A percentile compares a stretch with the other conserved stretches of the same genome.
Evolutionary conservation across 768 basidiomycete genomes (phyloP).

Genomic region (Tulasnella sp.): DNA sequence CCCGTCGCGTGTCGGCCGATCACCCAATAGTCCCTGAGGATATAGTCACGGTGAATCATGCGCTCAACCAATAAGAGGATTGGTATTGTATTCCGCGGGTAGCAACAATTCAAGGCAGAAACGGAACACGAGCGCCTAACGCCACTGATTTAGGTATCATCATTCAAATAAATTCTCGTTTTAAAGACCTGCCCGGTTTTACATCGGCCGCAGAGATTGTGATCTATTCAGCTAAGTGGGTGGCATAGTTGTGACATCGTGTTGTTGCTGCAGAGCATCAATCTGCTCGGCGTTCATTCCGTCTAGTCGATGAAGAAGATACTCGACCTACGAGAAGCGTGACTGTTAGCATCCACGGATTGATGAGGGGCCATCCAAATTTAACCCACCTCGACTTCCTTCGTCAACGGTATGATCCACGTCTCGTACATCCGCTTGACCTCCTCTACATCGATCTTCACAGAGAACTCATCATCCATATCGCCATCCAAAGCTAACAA

Average conservation of each 20-base stretch:
- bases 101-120: no score
- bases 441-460: slow-evolving; percentile 85
- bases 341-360: not conserved
- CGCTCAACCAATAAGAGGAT: no score
- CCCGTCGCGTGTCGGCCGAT: no score
- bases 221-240: no score
- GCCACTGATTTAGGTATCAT: no score
- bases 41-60: no score
- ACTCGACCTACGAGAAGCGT: slow-evolving; percentile 60
- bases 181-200: no score
- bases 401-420: slow-evolving; percentile 94
- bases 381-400: slow-evolving; percentile 82
- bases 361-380: not conserved
- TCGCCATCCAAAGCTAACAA: slow-evolving; percentile 22
- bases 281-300: slow-evolving; percentile 76
- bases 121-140: no score
- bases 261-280: slow-evolving; percentile 38
- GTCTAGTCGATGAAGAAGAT: slow-evolving; percentile 81
- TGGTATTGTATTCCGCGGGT: no score
- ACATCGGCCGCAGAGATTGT: no score
- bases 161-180: no score
- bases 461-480: slow-evolving; percentile 19
- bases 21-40: no score
- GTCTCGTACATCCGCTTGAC: slow-evolving; percentile 90
- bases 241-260: not conserved